Percentiles rank a stretch among this genome's conserved stretches.
Evolutionary conservation across 345 rosid species (phyloP).

Genomic region (Punica granatum): DNA sequence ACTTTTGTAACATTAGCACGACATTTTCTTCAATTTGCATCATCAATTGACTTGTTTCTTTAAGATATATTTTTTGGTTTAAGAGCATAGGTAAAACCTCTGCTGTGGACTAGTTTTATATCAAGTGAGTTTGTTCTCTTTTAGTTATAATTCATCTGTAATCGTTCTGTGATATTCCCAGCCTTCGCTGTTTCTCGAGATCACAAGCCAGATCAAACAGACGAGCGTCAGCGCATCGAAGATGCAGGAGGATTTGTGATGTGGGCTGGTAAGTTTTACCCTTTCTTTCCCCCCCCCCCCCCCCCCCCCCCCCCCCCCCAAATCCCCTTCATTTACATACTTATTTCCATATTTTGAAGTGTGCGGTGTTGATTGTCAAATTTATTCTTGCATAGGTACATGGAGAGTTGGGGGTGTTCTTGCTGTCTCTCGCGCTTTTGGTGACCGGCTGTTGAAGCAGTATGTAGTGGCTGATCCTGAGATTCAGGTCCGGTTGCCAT

Average conservation of each 20-base stretch:
- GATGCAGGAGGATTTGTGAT: constrained; percentile 99
- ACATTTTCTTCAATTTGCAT: too few species aligned
- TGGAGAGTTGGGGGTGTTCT: constrained; percentile 99
- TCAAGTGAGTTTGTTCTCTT: background rate
- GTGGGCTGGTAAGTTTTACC: constrained; percentile 79
- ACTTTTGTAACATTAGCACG: too few species aligned
- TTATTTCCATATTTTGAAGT: background rate
- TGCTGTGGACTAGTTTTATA: background rate
- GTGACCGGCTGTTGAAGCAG: constrained; percentile 93
- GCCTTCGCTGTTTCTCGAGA: constrained; percentile 98
- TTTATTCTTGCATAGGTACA: constrained; percentile 48
- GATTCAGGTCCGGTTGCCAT: constrained; percentile 37
- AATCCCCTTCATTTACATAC: background rate
- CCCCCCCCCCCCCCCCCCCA: too few species aligned
- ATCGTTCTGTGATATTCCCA: constrained; percentile 18
- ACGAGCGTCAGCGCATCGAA: constrained; percentile 96
- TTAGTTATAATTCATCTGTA: background rate
- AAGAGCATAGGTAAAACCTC: too few species aligned
- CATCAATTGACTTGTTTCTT: too few species aligned
- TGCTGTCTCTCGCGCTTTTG: constrained; percentile 99
- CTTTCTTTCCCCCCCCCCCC: too few species aligned
- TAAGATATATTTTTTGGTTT: background rate
- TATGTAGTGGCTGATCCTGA: constrained; percentile 99
- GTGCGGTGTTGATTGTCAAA: constrained; percentile 8
- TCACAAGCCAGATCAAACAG: constrained; percentile 97